Base-by-base conservation (phyloP, 148 eudicot genomes). In the Spergularia marina region DNA sequence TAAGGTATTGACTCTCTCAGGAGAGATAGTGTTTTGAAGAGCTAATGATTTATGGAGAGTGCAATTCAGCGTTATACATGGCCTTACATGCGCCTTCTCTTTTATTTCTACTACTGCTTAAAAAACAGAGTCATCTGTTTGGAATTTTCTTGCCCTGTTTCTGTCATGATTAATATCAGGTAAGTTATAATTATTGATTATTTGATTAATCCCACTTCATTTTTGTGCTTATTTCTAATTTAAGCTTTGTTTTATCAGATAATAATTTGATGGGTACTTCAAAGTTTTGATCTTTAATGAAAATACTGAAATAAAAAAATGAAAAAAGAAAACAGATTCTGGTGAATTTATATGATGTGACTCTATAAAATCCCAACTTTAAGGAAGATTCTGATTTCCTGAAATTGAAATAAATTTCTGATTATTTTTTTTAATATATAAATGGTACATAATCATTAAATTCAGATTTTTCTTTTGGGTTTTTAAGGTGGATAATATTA, bases 301-400 rank as follows among this genome's bases (percentile, higher is more conserved):
- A 65, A 18, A 13, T 10, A 65, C 8, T 65, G 40, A 44, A 7
- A 1, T 7, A 21, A 34, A 44, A 18, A 60, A 23, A 12, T 7
- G 23, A 5, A 60, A 20, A 7, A 18, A 59, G 9, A 12, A 67
- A 18, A 3, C 52, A 68, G 71, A 68, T 68, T 68, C 71, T 9
- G 4, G 55, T 65, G 16, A 3, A 30, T 65, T 40, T 10, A 65
- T n/a, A n/a, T 65, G 70, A 44, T 41, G 53, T 47, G 44, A 51
- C 53, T 25, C 39, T 51, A 25, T 4, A 41, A 67, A 57, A 53
- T 68, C 64, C 63, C 21, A 76, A 68, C 72, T 76, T 62, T 76
- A 12, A 41, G 47, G 78, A 57, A 76, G 67, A 76, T 76, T 76
- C 79, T 68, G 36, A 74, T 51, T 64, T 74, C 40, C 10, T 39